Evolutionary conservation across 805 yeast genomes (phyloP), one percentile per base, ranked within the genome.

Genomic region (Lachancea sp.): DNA sequence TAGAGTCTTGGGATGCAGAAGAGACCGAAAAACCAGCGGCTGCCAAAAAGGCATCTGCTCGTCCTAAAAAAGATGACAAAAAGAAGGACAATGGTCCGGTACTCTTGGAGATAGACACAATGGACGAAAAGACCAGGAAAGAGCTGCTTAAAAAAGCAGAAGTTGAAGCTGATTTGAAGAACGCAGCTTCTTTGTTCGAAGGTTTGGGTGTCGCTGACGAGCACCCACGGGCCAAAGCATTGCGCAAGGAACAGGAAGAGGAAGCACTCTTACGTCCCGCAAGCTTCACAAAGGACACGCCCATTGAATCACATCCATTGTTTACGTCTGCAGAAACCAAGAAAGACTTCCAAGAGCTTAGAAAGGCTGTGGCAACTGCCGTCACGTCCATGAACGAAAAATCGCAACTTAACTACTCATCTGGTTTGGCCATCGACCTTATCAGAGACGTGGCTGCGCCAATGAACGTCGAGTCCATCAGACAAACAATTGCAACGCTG

Each of bases 1-100:
- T 84, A 41, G 97, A 77, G 41, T 85, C 95, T 11, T 91, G 97
- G 97, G 98, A 91, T 56, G 81, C 82, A 44, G 95, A 83, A 52
- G 35, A 32, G 13, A 13, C 17, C 32, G 31, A 31, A 29, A 32
- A 40, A n/a, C 39, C 44, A 3, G 93, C 82, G 67, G 33, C 34
- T 16, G 45, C 37, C 68, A 62, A 46, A 70, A 65, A 37, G 71
- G 43, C 54, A 41, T 36, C 55, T 41, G 44, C 60, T 59, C 51
- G 52, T 20, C 44, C 53, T 10, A 59, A 65, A 48, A 53, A 57
- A 47, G 48, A 57, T 35, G 52, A 57, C 26, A 52, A 61, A 42
- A 66, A 66, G 47, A 70, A 70, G 53, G 53, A 51, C 26, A 67
- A 68, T 37, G 64, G 66, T 30, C 65, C 65, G 49, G 71, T 66